Percentiles rank a stretch among this genome's conserved stretches.
phyloP scores from a whole-genome alignment of 1,284 basidiomycete genomes.

The Mycocalia duriaeana region DNA sequence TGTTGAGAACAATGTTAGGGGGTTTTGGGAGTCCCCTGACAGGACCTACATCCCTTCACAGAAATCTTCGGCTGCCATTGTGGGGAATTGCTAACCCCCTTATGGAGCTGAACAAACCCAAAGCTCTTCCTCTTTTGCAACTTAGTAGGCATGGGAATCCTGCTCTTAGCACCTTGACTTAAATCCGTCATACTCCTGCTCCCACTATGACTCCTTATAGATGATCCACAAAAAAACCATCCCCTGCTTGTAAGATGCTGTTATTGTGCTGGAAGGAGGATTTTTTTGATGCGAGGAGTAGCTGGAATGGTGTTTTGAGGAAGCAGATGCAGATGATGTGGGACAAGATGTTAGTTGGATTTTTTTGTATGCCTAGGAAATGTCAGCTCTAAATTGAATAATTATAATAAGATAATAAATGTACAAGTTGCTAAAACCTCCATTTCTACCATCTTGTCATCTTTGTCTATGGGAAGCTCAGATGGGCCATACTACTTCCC shows the following conservation, averaged over 20 bases:
- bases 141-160: slow-evolving; percentile 24
- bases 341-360: slow-evolving; percentile 21
- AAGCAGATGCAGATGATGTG: slow-evolving; percentile 22
- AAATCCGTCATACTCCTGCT: slow-evolving; percentile 14
- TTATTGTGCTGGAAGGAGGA: slow-evolving; percentile 6
- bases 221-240: too few species aligned
- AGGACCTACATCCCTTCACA: too few species aligned
- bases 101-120: slow-evolving; percentile 37
- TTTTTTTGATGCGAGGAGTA: slow-evolving; percentile 3
- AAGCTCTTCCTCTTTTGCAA: slow-evolving; percentile 40
- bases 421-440: slow-evolving; percentile 6
- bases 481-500: slow-evolving; percentile 44
- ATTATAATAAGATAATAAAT: slow-evolving; percentile 8
- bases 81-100: slow-evolving; percentile 21
- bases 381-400: too few species aligned
- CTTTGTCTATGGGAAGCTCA: slow-evolving; percentile 29
- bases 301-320: slow-evolving; percentile 5
- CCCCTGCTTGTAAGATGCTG: background rate
- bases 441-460: slow-evolving; percentile 23
- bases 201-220: too few species aligned
- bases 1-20: too few species aligned
- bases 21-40: too few species aligned
- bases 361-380: too few species aligned
- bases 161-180: background rate
- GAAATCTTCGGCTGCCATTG: too few species aligned